Percentiles rank a stretch among this genome's conserved stretches.
These are phyloP conservation scores for Astrothelium macrocarpum DNA, from an alignment of 495 filamentous ascomycete genomes.

Conservation along the genomic window DNA sequence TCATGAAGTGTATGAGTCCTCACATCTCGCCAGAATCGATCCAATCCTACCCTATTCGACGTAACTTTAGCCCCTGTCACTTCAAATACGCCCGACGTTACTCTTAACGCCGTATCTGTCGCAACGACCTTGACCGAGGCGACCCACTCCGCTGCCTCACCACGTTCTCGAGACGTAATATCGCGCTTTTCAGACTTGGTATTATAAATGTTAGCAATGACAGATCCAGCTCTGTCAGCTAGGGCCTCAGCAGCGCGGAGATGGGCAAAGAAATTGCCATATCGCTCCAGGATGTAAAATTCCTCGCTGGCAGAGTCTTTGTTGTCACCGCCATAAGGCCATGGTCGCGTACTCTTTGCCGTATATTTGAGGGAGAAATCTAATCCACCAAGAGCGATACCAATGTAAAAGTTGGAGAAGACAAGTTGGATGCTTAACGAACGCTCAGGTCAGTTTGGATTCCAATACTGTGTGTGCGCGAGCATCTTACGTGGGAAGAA, in stretches of 20 bases:
- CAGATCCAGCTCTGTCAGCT: slow-evolving; percentile 41
- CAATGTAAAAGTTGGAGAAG: slow-evolving; percentile 54
- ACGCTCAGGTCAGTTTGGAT: not conserved
- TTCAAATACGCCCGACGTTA: slow-evolving; percentile 51
- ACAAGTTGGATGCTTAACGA: slow-evolving; percentile 43
- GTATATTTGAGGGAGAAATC: slow-evolving; percentile 45
- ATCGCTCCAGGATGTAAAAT: slow-evolving; percentile 51
- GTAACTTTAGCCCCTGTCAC: slow-evolving; percentile 48
- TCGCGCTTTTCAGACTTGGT: slow-evolving; percentile 39
- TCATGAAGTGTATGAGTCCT: slow-evolving; percentile 55
- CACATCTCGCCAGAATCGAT: slow-evolving; percentile 52
- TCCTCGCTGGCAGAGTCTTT: slow-evolving; percentile 47
- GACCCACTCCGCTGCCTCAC: slow-evolving; percentile 50
- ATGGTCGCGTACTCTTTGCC: slow-evolving; percentile 40
- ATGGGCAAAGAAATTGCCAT: slow-evolving; percentile 51
- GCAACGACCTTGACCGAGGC: slow-evolving; percentile 50
- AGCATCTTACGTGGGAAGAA: slow-evolving; percentile 38
- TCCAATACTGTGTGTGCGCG: not conserved
- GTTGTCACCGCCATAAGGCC: slow-evolving; percentile 50
- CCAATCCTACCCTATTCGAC: slow-evolving; percentile 43
- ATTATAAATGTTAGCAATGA: slow-evolving; percentile 37
- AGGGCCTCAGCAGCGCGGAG: slow-evolving; percentile 47
- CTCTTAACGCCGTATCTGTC: slow-evolving; percentile 46
- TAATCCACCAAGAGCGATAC: slow-evolving; percentile 47
- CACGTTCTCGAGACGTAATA: slow-evolving; percentile 39